These are phyloP conservation scores for Hypocreales sp. DNA, from an alignment of 2,329 filamentous ascomycete species.

Conservation along the genomic window DNA sequence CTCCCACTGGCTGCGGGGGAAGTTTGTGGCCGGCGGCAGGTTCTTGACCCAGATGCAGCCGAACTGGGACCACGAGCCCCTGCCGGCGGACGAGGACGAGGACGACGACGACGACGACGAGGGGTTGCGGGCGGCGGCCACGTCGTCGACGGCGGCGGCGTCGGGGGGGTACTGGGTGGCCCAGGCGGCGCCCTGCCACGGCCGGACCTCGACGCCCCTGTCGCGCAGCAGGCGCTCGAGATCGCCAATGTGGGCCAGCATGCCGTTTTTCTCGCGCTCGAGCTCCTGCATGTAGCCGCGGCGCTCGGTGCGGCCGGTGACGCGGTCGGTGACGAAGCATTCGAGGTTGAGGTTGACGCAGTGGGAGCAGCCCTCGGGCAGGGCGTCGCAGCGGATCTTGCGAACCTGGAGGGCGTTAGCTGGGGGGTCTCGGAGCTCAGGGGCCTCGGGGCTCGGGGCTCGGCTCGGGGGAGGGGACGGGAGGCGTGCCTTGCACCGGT, in stretches of 20 bases:
- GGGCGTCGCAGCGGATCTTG: conserved; percentile 77
- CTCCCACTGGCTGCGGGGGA: conserved; percentile 19
- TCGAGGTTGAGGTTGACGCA: conserved; percentile 62
- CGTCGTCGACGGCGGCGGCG: conserved; percentile 10
- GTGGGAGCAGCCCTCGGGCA: conserved; percentile 67
- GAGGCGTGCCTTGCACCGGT: conserved; percentile 61
- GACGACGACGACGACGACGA: conserved; percentile 2
- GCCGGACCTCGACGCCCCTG: conserved; percentile 43
- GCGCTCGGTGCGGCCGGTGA: conserved; percentile 65
- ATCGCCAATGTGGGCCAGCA: conserved; percentile 51
- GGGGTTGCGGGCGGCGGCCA: conserved; percentile 7
- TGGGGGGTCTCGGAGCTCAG: background rate
- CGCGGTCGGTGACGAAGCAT: conserved; percentile 76
- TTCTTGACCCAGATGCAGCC: conserved; percentile 20
- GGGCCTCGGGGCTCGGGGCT: no score
- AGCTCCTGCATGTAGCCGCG: conserved; percentile 66
- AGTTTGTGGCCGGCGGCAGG: conserved; percentile 8
- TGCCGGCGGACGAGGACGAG: background rate
- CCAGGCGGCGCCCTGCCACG: conserved; percentile 22
- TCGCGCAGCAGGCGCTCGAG: conserved; percentile 51
- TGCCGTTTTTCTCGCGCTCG: conserved; percentile 54
- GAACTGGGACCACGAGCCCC: conserved; percentile 15
- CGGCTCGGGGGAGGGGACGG: no score
- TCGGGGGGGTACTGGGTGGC: conserved; percentile 12
- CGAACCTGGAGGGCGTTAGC: conserved; percentile 37